Conservation (phyloP, 192 early-diverging fungal genomes). For the Backusella mclennaniae region DNA sequence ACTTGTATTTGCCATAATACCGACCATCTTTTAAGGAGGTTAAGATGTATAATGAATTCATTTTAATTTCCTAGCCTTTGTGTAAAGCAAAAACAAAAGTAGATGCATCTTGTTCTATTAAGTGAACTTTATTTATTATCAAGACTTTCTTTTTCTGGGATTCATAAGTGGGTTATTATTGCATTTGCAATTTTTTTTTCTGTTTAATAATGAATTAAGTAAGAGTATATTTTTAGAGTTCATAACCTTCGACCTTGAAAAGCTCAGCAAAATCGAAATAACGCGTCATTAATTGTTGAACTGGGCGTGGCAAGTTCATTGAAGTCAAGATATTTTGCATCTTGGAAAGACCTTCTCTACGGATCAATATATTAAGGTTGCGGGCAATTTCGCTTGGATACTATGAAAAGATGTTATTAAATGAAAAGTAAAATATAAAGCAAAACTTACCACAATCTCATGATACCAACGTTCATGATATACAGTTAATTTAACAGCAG, state of each 20-base stretch:
- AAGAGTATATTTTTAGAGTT: slow-evolving; percentile 46
- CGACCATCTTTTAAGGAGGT: too few relatives aligned
- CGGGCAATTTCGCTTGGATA: slow-evolving; percentile 89
- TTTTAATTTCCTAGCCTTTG: too few relatives aligned
- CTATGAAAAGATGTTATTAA: slow-evolving; percentile 32
- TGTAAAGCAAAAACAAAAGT: too few relatives aligned
- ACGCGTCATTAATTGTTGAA: slow-evolving; percentile 72
- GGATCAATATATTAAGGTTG: slow-evolving; percentile 83
- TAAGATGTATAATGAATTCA: too few relatives aligned
- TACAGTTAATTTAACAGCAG: slow-evolving; percentile 79
- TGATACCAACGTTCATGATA: slow-evolving; percentile 91
- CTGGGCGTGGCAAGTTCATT: slow-evolving; percentile 79
- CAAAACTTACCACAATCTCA: slow-evolving; percentile 72
- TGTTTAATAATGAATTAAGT: not conserved
- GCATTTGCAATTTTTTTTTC: not conserved
- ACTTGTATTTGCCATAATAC: too few relatives aligned
- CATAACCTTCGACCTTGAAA: slow-evolving; percentile 70
- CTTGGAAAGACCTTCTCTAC: slow-evolving; percentile 86
- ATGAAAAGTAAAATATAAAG: not conserved
- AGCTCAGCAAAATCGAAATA: slow-evolving; percentile 69
- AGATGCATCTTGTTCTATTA: not conserved
- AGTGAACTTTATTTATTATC: not conserved
- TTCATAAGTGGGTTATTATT: not conserved
- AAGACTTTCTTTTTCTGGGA: not conserved
- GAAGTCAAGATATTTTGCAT: slow-evolving; percentile 89